phyloP scores from a whole-genome alignment of 1,139 yeast species.

The Blastobotrys ciferrii region DNA sequence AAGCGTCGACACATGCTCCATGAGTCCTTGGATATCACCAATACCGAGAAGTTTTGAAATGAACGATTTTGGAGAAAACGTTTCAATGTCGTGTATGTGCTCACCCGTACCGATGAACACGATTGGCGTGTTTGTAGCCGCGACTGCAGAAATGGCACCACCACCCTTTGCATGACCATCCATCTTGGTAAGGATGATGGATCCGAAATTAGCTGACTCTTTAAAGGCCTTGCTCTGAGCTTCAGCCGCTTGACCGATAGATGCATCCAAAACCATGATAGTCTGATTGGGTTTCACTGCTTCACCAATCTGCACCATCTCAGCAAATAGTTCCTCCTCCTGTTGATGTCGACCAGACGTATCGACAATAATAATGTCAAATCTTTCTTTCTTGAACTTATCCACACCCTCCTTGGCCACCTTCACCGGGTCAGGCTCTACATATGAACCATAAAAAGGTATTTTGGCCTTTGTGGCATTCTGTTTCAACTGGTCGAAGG shows the following conservation, averaged over 20 bases:
- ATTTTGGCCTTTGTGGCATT: conserved; percentile 94
- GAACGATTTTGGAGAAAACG: conserved; percentile 86
- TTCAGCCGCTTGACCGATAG: conserved; percentile 98
- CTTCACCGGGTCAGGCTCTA: conserved; percentile 92
- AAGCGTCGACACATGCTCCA: conserved; percentile 89
- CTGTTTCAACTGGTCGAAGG: conserved; percentile 96
- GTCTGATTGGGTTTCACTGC: conserved; percentile 90
- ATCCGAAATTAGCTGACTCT: conserved; percentile 89
- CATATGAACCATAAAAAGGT: conserved; percentile 92
- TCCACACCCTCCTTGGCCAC: conserved; percentile 91
- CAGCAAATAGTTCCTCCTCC: conserved; percentile 86
- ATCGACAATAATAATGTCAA: conserved; percentile 92
- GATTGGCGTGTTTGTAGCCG: conserved; percentile 95
- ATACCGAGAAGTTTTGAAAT: conserved; percentile 88
- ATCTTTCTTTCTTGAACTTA: conserved; percentile 85
- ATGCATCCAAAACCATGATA: conserved; percentile 95
- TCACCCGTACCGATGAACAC: conserved; percentile 98
- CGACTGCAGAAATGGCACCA: conserved; percentile 98
- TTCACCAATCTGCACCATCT: conserved; percentile 89
- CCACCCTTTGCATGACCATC: conserved; percentile 99
- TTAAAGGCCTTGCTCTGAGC: conserved; percentile 92
- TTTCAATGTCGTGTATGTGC: conserved; percentile 89
- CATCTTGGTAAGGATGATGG: conserved; percentile 92
- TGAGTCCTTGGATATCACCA: conserved; percentile 90
- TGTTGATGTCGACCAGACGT: conserved; percentile 98